Conservation (phyloP, 805 yeast genomes). For the Metschnikowia noctiluminum region DNA sequence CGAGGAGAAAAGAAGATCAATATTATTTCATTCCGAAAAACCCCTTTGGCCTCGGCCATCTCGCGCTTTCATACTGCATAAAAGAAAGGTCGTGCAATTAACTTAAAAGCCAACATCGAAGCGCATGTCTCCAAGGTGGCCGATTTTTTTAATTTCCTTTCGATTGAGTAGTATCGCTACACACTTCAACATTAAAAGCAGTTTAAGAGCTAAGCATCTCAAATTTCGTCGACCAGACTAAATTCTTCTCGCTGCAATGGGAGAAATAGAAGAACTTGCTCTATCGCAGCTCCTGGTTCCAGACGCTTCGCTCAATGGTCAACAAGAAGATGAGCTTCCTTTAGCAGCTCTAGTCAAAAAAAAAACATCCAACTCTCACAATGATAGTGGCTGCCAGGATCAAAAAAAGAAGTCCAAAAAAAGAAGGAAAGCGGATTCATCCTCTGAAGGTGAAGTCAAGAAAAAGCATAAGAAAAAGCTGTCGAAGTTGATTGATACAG, state of each 20-base stretch:
- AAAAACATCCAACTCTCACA: not conserved
- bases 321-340: conserved; percentile 3
- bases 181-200: no score
- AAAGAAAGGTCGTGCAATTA: conserved; percentile 5
- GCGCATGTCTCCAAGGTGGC: not conserved
- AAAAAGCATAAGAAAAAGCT: conserved; percentile 1
- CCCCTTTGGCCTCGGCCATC: not conserved
- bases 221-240: no score
- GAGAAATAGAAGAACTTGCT: conserved; percentile 28
- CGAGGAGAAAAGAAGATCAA: not conserved
- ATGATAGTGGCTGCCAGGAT: not conserved
- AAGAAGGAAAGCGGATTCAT: not conserved
- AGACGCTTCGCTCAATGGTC: not conserved
- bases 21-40: not conserved
- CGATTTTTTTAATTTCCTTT: not conserved
- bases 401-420: conserved; percentile 2
- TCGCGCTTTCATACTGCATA: not conserved
- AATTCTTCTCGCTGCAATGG: conserved; percentile 14
- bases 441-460: not conserved
- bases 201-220: no score
- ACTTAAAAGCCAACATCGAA: conserved; percentile 7
- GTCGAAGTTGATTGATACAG: not conserved
- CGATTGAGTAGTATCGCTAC: no score
- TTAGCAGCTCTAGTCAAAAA: conserved; percentile 3
- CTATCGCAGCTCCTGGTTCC: conserved; percentile 9